Conservation (phyloP, 1,139 yeast genomes). For the Hansenula lynferdii region DNA sequence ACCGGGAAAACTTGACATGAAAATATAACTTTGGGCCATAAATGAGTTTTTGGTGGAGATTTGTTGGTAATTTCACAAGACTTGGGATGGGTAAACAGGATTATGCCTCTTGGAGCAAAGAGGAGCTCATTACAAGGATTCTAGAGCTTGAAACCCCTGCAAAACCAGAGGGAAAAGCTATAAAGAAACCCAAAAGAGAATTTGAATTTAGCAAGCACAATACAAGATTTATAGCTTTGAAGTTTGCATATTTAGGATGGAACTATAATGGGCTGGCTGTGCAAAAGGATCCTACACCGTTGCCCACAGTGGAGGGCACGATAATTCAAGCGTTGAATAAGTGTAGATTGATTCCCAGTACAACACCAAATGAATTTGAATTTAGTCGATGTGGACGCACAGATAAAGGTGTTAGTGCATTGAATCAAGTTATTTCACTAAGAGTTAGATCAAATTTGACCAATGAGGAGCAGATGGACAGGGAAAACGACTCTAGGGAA, state of each 20-base stretch:
- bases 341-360: slow-evolving; percentile 60
- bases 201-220: slow-evolving; percentile 67
- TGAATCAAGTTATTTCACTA: slow-evolving; percentile 89
- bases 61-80: not conserved
- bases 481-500: slow-evolving; percentile 57
- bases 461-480: slow-evolving; percentile 59
- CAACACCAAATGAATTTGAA: slow-evolving; percentile 53
- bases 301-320: slow-evolving; percentile 84
- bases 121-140: slow-evolving; percentile 23
- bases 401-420: slow-evolving; percentile 94
- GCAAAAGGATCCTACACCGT: slow-evolving; percentile 69
- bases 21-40: not conserved
- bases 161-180: slow-evolving; percentile 6
- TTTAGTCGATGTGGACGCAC: slow-evolving; percentile 96
- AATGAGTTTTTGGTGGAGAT: slow-evolving; percentile 1
- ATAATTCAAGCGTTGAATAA: slow-evolving; percentile 66
- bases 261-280: slow-evolving; percentile 85
- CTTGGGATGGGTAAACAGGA: not conserved
- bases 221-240: slow-evolving; percentile 71
- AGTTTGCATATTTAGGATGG: slow-evolving; percentile 92
- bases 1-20: not conserved
- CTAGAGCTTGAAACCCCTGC: not conserved
- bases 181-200: slow-evolving; percentile 33
- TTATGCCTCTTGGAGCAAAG: slow-evolving; percentile 33
- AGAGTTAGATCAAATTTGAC: slow-evolving; percentile 64